Base-by-base conservation (phyloP, 2,329 filamentous ascomycete species). In the Pochonia chlamydosporia region DNA sequence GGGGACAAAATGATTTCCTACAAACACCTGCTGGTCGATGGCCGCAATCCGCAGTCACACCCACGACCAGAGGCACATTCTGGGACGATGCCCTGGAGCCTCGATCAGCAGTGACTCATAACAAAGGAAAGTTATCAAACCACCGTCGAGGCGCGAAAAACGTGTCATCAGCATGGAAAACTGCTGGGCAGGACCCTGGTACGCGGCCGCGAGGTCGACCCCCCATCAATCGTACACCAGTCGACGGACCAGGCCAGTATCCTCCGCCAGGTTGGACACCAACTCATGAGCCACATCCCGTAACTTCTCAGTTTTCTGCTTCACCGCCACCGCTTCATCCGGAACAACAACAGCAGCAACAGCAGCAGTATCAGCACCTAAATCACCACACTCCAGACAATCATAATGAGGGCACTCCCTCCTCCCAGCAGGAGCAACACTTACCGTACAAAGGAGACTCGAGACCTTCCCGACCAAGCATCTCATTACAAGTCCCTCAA, bases 91-190 rank as follows among this genome's bases (percentile, higher is more conserved):
- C 69, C 3, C 50, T 62, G 40, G 85, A 89, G 52, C 85, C 87
- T 9, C 82, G 76, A 42, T 90, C 89, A 1, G 87, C 87, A 3
- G 73, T 87, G n/a, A 87, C 84, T 4, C 82, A 85, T 1, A 81
- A 78, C 44, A 83, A 75, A 52, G 65, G 68, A 3, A 74, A 78
- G 49, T 65, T 73, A 16, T 44, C 59, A 3, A 48, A 53, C 10
- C 64, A 63, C 47, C 79, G 88, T 4, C 87, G 95, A 62, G 90
- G 90, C 0, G 87, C 89, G 1, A 81, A 81, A 59, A 89, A 88
- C 6, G 89, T 96, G 0, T 96, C 90, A 1, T 96, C 90, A 9
- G 91, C 91, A 1, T 96, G 91, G 91, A 82, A 85, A 47, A 81
- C 81, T 52, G 80, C 77, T 49, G 79, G 79, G 14, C 72, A 75